Evolutionary conservation across 1,139 yeast genomes (phyloP).

Genomic region (Geotrichum fermentans): DNA sequence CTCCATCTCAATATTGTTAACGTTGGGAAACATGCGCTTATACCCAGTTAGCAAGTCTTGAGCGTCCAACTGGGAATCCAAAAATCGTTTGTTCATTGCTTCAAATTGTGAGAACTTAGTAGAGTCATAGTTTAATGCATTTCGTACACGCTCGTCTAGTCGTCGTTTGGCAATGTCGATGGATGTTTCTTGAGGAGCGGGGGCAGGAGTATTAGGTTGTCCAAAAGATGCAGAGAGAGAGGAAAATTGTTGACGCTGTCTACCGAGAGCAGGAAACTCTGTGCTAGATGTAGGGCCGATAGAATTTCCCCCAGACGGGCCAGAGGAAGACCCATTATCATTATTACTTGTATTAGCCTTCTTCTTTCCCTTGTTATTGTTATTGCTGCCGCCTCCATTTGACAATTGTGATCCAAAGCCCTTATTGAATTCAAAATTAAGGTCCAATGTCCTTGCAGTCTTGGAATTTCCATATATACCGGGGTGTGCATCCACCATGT

Average conservation of each 20-base stretch:
- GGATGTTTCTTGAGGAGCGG: constrained; percentile 37
- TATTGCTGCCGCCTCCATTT: constrained; percentile 27
- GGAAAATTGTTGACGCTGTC: constrained; percentile 14
- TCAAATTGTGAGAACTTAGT: constrained; percentile 48
- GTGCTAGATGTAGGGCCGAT: no score
- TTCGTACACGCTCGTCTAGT: constrained; percentile 76
- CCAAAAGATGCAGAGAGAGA: constrained; percentile 14
- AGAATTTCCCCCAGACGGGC: no score
- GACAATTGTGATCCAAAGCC: constrained; percentile 66
- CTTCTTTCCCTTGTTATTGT: constrained; percentile 2
- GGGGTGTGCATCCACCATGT: constrained; percentile 80
- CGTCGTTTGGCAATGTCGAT: constrained; percentile 55
- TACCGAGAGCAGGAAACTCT: background rate
- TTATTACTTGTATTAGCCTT: constrained; percentile 27
- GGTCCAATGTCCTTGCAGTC: constrained; percentile 31
- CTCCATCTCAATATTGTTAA: constrained; percentile 41
- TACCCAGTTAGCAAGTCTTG: constrained; percentile 49
- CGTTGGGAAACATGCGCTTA: constrained; percentile 46
- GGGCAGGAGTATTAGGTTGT: constrained; percentile 10
- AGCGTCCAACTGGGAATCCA: constrained; percentile 47
- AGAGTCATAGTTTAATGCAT: constrained; percentile 48
- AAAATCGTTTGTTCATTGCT: constrained; percentile 47
- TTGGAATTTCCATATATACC: constrained; percentile 39
- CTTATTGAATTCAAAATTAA: constrained; percentile 30
- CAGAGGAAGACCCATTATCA: constrained; percentile 16